A percentile compares a stretch with the other conserved stretches of the same genome.
Evolutionary conservation across 2,329 filamentous ascomycete genomes (phyloP).

Genomic region (Volutella citrinella): DNA sequence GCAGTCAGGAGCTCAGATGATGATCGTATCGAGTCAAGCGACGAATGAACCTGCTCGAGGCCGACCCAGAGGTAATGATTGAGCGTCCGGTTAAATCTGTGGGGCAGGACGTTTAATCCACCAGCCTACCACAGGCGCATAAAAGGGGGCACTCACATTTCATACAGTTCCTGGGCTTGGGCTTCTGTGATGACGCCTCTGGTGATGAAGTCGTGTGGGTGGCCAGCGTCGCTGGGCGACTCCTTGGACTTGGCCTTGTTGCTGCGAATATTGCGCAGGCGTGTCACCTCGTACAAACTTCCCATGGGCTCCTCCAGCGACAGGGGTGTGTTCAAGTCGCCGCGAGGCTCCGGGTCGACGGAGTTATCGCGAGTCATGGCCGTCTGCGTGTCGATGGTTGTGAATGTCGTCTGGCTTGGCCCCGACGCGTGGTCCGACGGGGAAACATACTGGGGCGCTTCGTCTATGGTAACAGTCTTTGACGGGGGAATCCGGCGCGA

Average conservation of each 20-base stretch:
- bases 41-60: conserved; percentile 27
- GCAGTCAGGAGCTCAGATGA: conserved; percentile 29
- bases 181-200: conserved; percentile 23
- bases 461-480: no score
- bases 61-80: conserved; percentile 33
- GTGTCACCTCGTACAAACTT: conserved; percentile 31
- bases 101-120: no score
- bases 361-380: conserved; percentile 33
- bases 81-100: conserved; percentile 25
- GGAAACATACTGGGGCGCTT: conserved; percentile 14
- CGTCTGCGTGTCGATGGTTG: conserved; percentile 10
- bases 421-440: not conserved
- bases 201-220: conserved; percentile 26
- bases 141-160: no score
- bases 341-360: conserved; percentile 18
- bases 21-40: conserved; percentile 23
- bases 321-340: conserved; percentile 24
- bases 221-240: conserved; percentile 7
- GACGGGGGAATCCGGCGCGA: no score
- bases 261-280: conserved; percentile 31
- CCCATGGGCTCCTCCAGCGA: conserved; percentile 31
- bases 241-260: no score
- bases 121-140: no score
- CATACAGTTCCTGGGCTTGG: conserved; percentile 28
- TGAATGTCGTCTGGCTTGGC: not conserved